phyloP scores from a whole-genome alignment of 495 filamentous ascomycete genomes.

The Lasiosphaeria miniovina region DNA sequence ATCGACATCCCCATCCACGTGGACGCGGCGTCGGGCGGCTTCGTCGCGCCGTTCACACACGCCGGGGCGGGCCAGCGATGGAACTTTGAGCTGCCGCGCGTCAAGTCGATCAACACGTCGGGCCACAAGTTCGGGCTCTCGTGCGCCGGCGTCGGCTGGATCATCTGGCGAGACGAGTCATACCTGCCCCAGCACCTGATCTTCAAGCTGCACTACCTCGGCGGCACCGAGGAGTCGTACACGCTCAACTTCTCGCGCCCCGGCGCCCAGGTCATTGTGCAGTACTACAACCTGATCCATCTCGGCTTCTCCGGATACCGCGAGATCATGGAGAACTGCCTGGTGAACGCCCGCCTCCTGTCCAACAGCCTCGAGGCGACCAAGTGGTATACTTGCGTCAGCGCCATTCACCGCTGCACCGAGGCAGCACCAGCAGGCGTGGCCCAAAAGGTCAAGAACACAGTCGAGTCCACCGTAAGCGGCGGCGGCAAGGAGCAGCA shows the following conservation, averaged over 20 bases:
- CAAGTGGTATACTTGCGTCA: slow-evolving; percentile 67
- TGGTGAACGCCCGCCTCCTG: slow-evolving; percentile 65
- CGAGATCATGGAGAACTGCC: slow-evolving; percentile 66
- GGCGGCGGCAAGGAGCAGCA: background rate
- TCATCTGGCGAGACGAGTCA: slow-evolving; percentile 68
- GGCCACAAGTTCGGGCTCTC: slow-evolving; percentile 76
- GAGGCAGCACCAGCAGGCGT: background rate
- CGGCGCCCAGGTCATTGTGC: slow-evolving; percentile 66
- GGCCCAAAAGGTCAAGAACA: slow-evolving; percentile 15
- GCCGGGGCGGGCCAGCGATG: slow-evolving; percentile 52
- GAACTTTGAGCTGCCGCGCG: slow-evolving; percentile 68
- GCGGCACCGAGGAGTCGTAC: slow-evolving; percentile 70
- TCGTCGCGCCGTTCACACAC: slow-evolving; percentile 70
- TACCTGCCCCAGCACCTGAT: slow-evolving; percentile 68
- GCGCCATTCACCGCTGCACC: slow-evolving; percentile 62
- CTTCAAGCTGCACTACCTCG: slow-evolving; percentile 73
- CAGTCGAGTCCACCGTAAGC: slow-evolving; percentile 32
- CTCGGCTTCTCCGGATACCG: slow-evolving; percentile 66
- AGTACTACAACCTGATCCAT: slow-evolving; percentile 77
- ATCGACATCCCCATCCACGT: slow-evolving; percentile 72
- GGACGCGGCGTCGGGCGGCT: slow-evolving; percentile 69
- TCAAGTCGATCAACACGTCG: slow-evolving; percentile 71
- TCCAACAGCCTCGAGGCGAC: slow-evolving; percentile 66
- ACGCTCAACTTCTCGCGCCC: slow-evolving; percentile 76
- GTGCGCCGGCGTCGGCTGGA: slow-evolving; percentile 72